Evolutionary conservation across 805 yeast species (phyloP).

Genomic region (Starmerella gropengiesseri): DNA sequence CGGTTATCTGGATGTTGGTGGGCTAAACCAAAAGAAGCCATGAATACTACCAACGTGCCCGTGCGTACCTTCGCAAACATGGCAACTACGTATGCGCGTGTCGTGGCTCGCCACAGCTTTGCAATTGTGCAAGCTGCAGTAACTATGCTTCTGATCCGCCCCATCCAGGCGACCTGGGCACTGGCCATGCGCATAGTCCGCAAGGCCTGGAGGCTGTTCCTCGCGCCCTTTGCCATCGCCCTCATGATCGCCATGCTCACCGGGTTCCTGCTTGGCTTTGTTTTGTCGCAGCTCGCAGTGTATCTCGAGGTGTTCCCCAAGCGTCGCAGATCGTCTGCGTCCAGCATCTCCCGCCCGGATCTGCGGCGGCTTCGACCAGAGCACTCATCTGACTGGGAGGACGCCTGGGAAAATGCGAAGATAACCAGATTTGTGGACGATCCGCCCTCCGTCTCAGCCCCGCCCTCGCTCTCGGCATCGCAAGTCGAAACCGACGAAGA

Average conservation of each 20-base stretch:
- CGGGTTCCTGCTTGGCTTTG: constrained; percentile 4
- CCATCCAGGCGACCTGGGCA: background rate
- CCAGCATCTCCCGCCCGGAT: background rate
- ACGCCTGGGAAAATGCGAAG: background rate
- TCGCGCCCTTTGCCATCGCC: background rate
- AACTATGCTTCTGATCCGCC: background rate
- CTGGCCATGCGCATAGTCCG: background rate
- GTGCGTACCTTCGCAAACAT: too few relatives aligned
- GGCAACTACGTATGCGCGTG: too few relatives aligned
- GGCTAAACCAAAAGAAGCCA: too few relatives aligned
- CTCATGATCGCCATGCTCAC: background rate
- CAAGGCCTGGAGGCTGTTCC: constrained; percentile 1
- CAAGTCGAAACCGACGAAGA: constrained; percentile 1
- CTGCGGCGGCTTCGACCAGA: too few relatives aligned
- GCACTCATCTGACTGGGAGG: background rate
- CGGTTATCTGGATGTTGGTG: too few relatives aligned
- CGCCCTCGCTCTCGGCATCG: constrained; percentile 2
- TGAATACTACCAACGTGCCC: too few relatives aligned
- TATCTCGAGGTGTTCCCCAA: constrained; percentile 6
- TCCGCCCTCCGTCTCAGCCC: constrained; percentile 1
- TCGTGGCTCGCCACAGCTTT: background rate
- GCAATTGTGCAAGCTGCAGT: background rate
- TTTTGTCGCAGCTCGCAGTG: constrained; percentile 6
- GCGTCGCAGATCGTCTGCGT: background rate
- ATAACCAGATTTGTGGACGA: background rate